phyloP scores from a whole-genome alignment of 148 eudicot genomes.

The Cornus florida region DNA sequence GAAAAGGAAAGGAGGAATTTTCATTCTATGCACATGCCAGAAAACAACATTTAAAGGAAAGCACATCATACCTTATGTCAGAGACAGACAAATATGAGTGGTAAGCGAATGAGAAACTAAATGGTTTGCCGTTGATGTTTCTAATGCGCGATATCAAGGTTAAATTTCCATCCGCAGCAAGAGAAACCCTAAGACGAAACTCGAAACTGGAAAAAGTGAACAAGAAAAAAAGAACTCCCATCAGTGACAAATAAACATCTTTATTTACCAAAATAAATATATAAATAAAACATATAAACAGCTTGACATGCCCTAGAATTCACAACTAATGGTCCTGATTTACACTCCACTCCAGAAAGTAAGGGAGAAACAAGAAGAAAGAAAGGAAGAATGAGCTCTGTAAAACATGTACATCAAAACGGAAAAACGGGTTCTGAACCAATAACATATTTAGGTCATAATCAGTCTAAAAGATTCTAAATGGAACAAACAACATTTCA shows the following conservation, averaged over 20 bases:
- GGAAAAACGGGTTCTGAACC: too few relatives aligned
- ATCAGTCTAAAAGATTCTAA: too few relatives aligned
- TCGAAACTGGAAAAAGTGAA: neutral
- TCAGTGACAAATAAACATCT: too few relatives aligned
- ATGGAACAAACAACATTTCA: too few relatives aligned
- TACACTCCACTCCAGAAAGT: neutral
- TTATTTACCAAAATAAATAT: too few relatives aligned
- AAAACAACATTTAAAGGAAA: neutral
- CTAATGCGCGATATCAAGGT: constrained; percentile 18
- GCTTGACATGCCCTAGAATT: too few relatives aligned
- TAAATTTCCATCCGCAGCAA: neutral
- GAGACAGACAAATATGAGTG: constrained; percentile 20
- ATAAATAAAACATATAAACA: too few relatives aligned
- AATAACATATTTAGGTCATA: too few relatives aligned
- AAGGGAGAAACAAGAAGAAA: too few relatives aligned
- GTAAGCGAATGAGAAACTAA: constrained; percentile 26
- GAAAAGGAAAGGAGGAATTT: neutral
- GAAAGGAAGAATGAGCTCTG: neutral
- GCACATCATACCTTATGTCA: constrained; percentile 13
- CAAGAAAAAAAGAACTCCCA: too few relatives aligned
- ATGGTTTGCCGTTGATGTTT: constrained; percentile 19
- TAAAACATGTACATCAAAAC: too few relatives aligned
- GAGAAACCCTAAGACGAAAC: neutral
- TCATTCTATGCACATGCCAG: neutral
- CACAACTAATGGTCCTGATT: neutral